Percentiles rank a stretch among this genome's conserved stretches.
Evolutionary conservation across 1,284 basidiomycete species (phyloP).

Genomic region (Cutaneotrichosporon arboriforme): DNA sequence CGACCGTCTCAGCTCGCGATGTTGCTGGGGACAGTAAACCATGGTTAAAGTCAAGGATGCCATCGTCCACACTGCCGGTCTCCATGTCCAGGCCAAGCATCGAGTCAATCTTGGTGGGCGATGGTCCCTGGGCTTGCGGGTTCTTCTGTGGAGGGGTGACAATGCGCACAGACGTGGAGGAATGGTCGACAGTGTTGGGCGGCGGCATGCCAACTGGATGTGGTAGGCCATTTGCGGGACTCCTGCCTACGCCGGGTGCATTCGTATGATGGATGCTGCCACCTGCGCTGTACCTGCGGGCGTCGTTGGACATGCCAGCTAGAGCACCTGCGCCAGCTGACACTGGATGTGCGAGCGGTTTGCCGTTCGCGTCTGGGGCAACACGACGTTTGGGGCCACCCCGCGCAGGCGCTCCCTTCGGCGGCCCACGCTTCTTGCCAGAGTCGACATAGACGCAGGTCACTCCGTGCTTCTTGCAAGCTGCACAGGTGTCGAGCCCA

Average conservation of each 20-base stretch:
- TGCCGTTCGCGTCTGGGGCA: background rate
- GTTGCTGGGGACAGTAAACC: background rate
- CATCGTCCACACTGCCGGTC: background rate
- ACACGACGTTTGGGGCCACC: slow-evolving; percentile 5
- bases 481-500: slow-evolving; percentile 11
- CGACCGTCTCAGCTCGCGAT: background rate
- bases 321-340: too few species aligned
- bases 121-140: background rate
- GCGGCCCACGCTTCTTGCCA: slow-evolving; percentile 14
- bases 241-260: too few species aligned
- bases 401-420: slow-evolving; percentile 15
- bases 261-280: too few species aligned
- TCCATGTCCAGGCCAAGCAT: background rate
- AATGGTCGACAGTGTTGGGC: too few species aligned
- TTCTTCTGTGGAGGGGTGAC: background rate
- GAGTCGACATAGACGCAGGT: slow-evolving; percentile 10
- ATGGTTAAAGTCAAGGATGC: background rate
- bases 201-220: too few species aligned
- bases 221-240: too few species aligned
- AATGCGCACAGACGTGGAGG: background rate
- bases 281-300: too few species aligned
- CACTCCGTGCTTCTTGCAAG: slow-evolving; percentile 12
- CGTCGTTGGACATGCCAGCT: too few species aligned
- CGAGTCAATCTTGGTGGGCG: background rate
- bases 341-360: too few species aligned